Base-by-base conservation (phyloP, 805 yeast genomes). In the Saccharomycopsis lassenensis region DNA sequence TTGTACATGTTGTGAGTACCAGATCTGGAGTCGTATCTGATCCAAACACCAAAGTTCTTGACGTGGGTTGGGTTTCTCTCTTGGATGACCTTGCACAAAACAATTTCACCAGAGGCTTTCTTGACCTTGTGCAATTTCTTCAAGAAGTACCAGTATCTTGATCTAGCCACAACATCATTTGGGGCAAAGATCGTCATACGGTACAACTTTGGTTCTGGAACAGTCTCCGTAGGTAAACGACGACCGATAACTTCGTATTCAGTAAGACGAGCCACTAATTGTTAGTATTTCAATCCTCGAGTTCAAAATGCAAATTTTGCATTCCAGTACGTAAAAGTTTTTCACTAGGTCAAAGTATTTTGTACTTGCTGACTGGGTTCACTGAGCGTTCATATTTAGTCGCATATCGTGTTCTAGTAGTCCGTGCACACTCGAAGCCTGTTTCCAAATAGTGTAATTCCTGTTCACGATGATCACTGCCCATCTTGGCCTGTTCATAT, bases 1-100 rank as follows among this genome's bases (percentile, higher is more conserved):
- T 91, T 91, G 95, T 91, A 91, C 96, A 91, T 91, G 93, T 91
- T 91, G 94, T 91, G 98, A 62, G 95, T 87, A 75, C 99, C 99
- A 55, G 98, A 91, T 82, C 99, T 93, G 53, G 99, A 91, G 67
- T 91, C 98, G 83, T 91, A 91, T 77, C 98, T 87, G 67, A 91
- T 82, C 99, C 99, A 91, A 74, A 91, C 68, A 76, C 96, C 98
- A 65, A 87, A 91, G 84, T 87, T 91, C 87, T 91, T 91, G 63
- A 91, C 97, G 77, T 84, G 87, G 71, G 95, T 84, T 71, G 98
- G 97, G 76, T 76, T 83, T 64, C 86, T 71, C 76, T 91, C 99
- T 63, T 79, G 62, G 65, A 91, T 83, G 62, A 69, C 69, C 78
- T 85, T 85, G 59, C 91, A 76, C 49, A 95, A 72, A 59, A 91